Conservation (phyloP, 495 filamentous ascomycete species). For the Neurospora sublineolata region DNA sequence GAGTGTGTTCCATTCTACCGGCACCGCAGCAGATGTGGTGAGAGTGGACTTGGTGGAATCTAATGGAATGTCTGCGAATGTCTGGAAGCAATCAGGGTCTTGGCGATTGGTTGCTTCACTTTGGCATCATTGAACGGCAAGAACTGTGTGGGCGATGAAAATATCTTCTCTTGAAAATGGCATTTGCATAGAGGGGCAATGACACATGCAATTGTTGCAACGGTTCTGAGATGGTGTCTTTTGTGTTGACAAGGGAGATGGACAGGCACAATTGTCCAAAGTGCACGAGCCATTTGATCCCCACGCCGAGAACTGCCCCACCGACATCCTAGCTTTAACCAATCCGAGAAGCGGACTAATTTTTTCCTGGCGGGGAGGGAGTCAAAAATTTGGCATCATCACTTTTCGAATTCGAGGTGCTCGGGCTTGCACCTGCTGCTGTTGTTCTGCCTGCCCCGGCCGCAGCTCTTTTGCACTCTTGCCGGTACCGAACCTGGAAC, state of each 20-base stretch:
- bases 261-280: not conserved
- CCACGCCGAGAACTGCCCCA: not conserved
- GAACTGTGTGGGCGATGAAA: not conserved
- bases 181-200: not conserved
- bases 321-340: conserved; percentile 4
- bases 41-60: not conserved
- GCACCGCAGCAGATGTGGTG: not conserved
- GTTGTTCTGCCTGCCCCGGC: not conserved
- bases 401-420: not conserved
- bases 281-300: not conserved
- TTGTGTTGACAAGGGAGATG: not conserved
- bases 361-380: conserved; percentile 21
- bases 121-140: not conserved
- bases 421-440: not conserved
- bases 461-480: not conserved
- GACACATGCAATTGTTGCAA: not conserved
- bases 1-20: not conserved
- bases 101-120: not conserved
- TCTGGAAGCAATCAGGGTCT: not conserved
- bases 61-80: not conserved
- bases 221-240: not conserved
- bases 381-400: conserved; percentile 23
- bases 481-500: not conserved
- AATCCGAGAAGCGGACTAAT: conserved; percentile 8
- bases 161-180: not conserved